These are phyloP conservation scores for Fusarium napiforme DNA, from an alignment of 2,329 filamentous ascomycete species.

Conservation along the genomic window DNA sequence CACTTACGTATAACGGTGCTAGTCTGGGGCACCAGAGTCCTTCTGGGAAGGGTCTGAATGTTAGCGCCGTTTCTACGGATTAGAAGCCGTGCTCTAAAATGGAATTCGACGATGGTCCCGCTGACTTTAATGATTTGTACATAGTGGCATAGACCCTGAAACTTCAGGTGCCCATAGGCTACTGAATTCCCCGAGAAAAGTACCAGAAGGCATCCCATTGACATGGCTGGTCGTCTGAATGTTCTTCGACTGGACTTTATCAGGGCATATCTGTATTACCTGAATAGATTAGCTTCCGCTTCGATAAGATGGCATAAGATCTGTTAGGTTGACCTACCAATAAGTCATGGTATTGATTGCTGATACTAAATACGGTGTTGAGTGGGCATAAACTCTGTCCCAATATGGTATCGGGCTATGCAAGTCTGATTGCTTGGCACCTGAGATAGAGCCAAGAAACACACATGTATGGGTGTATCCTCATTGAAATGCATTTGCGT, in stretches of 20 bases:
- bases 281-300: not conserved
- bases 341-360: not conserved
- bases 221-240: not conserved
- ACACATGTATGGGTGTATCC: not conserved
- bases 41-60: not conserved
- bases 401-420: not conserved
- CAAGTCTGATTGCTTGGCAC: conserved; percentile 14
- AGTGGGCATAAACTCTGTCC: not conserved
- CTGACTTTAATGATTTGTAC: conserved; percentile 11
- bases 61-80: conserved; percentile 1
- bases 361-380: not conserved
- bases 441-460: conserved; percentile 8
- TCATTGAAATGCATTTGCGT: conserved; percentile 5
- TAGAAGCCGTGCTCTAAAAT: conserved; percentile 1
- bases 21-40: conserved; percentile 17
- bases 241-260: conserved; percentile 18
- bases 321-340: not conserved
- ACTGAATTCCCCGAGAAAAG: not conserved
- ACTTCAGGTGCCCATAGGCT: conserved; percentile 3
- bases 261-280: conserved; percentile 10
- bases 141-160: not conserved
- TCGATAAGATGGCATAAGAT: conserved; percentile 1
- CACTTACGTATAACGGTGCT: not conserved
- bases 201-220: conserved; percentile 3
- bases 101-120: not conserved